Evolutionary conservation across 345 rosid species (phyloP).

Genomic region (Anastatica hierochuntica): DNA sequence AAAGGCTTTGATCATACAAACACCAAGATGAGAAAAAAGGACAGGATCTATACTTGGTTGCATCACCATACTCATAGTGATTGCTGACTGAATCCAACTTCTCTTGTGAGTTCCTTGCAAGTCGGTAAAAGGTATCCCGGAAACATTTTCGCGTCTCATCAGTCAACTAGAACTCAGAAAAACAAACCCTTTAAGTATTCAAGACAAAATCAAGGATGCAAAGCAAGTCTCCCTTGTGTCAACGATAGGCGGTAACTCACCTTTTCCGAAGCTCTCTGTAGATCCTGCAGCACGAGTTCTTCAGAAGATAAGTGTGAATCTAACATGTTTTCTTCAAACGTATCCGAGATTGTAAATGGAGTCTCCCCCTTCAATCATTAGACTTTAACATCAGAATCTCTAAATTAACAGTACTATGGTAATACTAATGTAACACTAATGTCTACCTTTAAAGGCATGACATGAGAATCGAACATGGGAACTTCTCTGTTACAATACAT

Average conservation of each 20-base stretch:
- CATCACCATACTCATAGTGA: constrained; percentile 20
- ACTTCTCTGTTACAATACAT: constrained; percentile 20
- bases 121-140: constrained; percentile 83
- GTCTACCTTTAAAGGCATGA: constrained; percentile 22
- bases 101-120: constrained; percentile 53
- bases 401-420: background rate
- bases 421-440: background rate
- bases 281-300: constrained; percentile 55
- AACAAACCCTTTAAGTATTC: background rate
- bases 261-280: constrained; percentile 54
- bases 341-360: constrained; percentile 23
- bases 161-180: constrained; percentile 34
- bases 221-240: constrained; percentile 10
- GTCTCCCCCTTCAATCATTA: constrained; percentile 16
- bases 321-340: constrained; percentile 19
- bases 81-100: constrained; percentile 19
- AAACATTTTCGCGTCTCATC: constrained; percentile 60
- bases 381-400: background rate
- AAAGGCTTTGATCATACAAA: no score
- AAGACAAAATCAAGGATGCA: background rate
- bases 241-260: constrained; percentile 20
- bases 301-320: constrained; percentile 32
- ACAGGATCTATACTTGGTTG: constrained; percentile 12
- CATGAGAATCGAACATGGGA: constrained; percentile 18
- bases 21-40: background rate